A percentile compares a stretch with the other conserved stretches of the same genome.
phyloP scores from a whole-genome alignment of 2,329 filamentous ascomycete species.

The Cadophora sp. region DNA sequence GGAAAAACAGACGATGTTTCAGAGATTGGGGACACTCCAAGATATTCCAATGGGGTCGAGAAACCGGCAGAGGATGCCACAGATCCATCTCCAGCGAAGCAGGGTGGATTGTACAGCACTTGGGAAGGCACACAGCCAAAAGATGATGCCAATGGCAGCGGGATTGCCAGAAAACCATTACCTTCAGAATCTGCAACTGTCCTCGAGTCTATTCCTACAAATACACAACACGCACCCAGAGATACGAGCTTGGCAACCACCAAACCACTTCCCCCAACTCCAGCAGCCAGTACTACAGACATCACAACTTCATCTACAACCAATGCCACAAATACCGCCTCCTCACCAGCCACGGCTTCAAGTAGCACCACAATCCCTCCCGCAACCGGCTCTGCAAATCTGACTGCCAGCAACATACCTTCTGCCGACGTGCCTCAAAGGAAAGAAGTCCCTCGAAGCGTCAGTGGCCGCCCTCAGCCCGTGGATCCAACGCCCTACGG shows the following conservation, averaged over 20 bases:
- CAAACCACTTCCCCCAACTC: slow-evolving; percentile 18
- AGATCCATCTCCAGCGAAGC: background rate
- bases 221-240: background rate
- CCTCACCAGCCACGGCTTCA: background rate
- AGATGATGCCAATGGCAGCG: slow-evolving; percentile 1
- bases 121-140: slow-evolving; percentile 18
- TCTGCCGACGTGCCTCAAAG: background rate
- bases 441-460: background rate
- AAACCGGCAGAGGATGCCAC: background rate
- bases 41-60: slow-evolving; percentile 12
- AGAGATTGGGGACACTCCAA: background rate
- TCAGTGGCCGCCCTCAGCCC: slow-evolving; percentile 9
- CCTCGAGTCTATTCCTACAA: slow-evolving; percentile 9
- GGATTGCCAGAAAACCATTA: slow-evolving; percentile 12
- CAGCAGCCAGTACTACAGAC: background rate
- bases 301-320: slow-evolving; percentile 9
- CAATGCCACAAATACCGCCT: background rate
- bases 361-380: background rate
- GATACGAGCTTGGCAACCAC: background rate
- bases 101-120: slow-evolving; percentile 15
- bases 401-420: background rate
- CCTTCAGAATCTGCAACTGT: slow-evolving; percentile 8
- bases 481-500: slow-evolving; percentile 31
- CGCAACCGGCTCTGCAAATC: background rate
- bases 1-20: background rate